Percentiles rank a stretch among this genome's conserved stretches.
phyloP scores from a whole-genome alignment of 108 stramenopile species.

The Skeletonema potamos region DNA sequence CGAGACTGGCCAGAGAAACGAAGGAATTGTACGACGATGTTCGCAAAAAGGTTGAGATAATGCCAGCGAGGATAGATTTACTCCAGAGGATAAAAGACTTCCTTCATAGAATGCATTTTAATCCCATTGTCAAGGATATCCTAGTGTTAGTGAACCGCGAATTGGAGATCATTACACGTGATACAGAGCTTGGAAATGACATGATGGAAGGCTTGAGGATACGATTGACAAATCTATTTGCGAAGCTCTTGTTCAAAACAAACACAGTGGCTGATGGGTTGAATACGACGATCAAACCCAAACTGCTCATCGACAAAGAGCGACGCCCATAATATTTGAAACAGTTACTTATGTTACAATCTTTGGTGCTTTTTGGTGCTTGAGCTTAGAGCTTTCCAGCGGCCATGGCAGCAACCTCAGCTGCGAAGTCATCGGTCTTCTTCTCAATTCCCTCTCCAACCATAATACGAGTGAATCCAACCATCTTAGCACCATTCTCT shows the following conservation, averaged over 20 bases:
- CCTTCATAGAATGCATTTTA: conserved; percentile 12
- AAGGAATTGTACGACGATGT: conserved; percentile 28
- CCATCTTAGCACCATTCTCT: conserved; percentile 72
- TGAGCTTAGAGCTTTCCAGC: conserved; percentile 33
- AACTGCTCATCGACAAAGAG: background rate
- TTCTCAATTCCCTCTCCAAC: conserved; percentile 89
- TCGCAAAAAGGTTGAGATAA: conserved; percentile 7
- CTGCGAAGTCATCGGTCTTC: conserved; percentile 72
- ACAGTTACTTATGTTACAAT: background rate
- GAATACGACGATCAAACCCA: background rate
- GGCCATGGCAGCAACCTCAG: conserved; percentile 81
- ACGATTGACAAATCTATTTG: conserved; percentile 16
- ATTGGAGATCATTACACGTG: conserved; percentile 26
- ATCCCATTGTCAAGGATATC: conserved; percentile 23
- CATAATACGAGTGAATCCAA: conserved; percentile 67
- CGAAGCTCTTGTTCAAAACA: conserved; percentile 13
- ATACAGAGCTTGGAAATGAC: conserved; percentile 30
- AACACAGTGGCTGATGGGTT: background rate
- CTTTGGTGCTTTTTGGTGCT: too few species aligned
- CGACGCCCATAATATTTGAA: background rate
- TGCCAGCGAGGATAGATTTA: conserved; percentile 18
- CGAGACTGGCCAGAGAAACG: conserved; percentile 25
- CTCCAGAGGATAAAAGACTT: conserved; percentile 18
- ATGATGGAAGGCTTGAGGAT: conserved; percentile 28
- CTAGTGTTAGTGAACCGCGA: conserved; percentile 25